A percentile compares a stretch with the other conserved stretches of the same genome.
Evolutionary conservation across 768 basidiomycete species (phyloP).

Genomic region (Tylopilus sp.): DNA sequence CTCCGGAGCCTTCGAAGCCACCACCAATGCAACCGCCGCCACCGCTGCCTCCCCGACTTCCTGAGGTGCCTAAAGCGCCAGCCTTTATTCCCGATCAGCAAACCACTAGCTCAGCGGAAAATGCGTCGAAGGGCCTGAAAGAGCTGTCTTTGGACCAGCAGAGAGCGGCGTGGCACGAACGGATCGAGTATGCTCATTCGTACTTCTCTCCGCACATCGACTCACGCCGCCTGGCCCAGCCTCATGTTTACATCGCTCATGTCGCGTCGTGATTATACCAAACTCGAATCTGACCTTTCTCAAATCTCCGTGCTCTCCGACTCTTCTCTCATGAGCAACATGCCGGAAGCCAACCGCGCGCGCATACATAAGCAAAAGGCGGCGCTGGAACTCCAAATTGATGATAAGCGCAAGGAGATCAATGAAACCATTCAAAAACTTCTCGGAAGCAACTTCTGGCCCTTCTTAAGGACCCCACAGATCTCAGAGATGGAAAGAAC

Average conservation of each 20-base stretch:
- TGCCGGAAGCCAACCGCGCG: constrained; percentile 25
- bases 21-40: constrained; percentile 20
- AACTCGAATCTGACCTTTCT: constrained; percentile 33
- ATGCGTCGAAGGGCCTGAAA: constrained; percentile 10
- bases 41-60: constrained; percentile 17
- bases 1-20: constrained; percentile 15
- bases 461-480: constrained; percentile 28
- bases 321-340: constrained; percentile 19
- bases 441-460: constrained; percentile 39
- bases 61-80: constrained; percentile 17
- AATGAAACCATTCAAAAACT: constrained; percentile 30
- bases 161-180: constrained; percentile 37
- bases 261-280: constrained; percentile 32
- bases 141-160: constrained; percentile 36
- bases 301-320: constrained; percentile 23
- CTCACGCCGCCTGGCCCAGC: constrained; percentile 22
- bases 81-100: constrained; percentile 18
- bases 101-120: background rate
- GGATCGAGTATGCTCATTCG: constrained; percentile 35
- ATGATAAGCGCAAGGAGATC: constrained; percentile 33
- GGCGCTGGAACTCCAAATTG: constrained; percentile 21
- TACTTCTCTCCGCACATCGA: background rate
- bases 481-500: constrained; percentile 23
- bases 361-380: constrained; percentile 24
- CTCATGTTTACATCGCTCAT: constrained; percentile 34